Evolutionary conservation across 2,329 filamentous ascomycete species (phyloP), one percentile per base, ranked within the genome.

Genomic region (Paramyrothecium roridum): DNA sequence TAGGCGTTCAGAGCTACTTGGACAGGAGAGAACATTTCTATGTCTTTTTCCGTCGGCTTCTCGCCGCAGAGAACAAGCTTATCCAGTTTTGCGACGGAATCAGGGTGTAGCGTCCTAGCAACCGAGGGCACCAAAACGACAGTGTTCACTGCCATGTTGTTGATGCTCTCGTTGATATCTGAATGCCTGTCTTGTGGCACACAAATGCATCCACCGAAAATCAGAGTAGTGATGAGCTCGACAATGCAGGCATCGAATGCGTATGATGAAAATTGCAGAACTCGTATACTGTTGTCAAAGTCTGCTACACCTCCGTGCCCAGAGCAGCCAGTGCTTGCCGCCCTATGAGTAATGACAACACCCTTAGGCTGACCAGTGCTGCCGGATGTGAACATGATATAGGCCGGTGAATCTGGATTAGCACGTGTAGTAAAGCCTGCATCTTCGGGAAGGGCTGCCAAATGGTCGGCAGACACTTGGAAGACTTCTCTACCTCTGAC

Each of bases 311-410:
- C 53, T 37, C 62, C 51, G 1, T 26, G 23, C 3, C 57, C 30
- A 1, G 57, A 51, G 1, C 57, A 50, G 0, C 58, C 50, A 8
- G 59, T 37, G n/a, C 34, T 48, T 1, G 37, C 37, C 7, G 37
- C 37, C 13, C 20, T 21, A 17, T 63, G 62, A 2, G 30, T 52
- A 12, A 69, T 56, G 8, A 79, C 69, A 10, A 79, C 76, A n/a
- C 80, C 80, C 63, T 84, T 84, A 0, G 81, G 81, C 16, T 69
- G 70, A 4, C 81, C 81, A 0, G 81, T 84, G 23, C 76, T 82
- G n/a, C 81, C 81, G 2, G 80, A 83, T 4, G 81, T 84, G 63
- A 83, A 84, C 58, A 82, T 76, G 57, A 80, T 76, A 47, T 70
- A 68, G 1, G 56, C 56, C 16, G 56, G 51, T n/a, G 46, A 40